These are phyloP conservation scores for Colletotrichum simmondsii DNA, from an alignment of 2,329 filamentous ascomycete genomes.

Conservation along the genomic window DNA sequence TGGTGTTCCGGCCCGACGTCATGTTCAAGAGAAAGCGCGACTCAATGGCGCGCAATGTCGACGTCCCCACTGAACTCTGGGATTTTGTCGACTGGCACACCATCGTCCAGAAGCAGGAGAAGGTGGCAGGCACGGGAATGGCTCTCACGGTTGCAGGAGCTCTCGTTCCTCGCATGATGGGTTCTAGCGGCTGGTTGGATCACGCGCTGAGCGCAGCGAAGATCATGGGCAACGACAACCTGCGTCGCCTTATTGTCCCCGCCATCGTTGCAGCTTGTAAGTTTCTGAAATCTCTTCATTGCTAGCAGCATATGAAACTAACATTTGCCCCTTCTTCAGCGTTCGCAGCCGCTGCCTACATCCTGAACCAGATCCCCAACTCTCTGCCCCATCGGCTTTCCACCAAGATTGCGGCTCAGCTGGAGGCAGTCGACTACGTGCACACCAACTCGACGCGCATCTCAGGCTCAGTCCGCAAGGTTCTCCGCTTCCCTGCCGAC, in stretches of 20 bases:
- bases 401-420: slow-evolving; percentile 83
- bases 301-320: slow-evolving; percentile 41
- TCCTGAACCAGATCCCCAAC: slow-evolving; percentile 87
- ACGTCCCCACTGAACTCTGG: slow-evolving; percentile 87
- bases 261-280: slow-evolving; percentile 82
- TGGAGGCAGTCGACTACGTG: slow-evolving; percentile 88
- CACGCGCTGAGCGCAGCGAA: slow-evolving; percentile 85
- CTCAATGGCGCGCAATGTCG: slow-evolving; percentile 82
- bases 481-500: slow-evolving; percentile 87
- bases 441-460: slow-evolving; percentile 90
- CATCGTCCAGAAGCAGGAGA: slow-evolving; percentile 90
- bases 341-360: slow-evolving; percentile 79
- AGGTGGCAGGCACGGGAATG: slow-evolving; percentile 93
- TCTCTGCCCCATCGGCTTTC: slow-evolving; percentile 89
- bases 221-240: slow-evolving; percentile 82
- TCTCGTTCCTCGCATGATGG: slow-evolving; percentile 82
- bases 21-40: slow-evolving; percentile 93
- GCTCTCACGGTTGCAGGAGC: slow-evolving; percentile 91
- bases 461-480: slow-evolving; percentile 85
- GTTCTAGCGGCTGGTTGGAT: slow-evolving; percentile 89
- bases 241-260: slow-evolving; percentile 84
- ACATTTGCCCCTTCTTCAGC: slow-evolving; percentile 58
- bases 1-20: slow-evolving; percentile 89
- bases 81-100: slow-evolving; percentile 93
- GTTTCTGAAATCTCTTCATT: slow-evolving; percentile 47